Base-by-base conservation (phyloP, 2,329 filamentous ascomycete genomes). In the Conoideocrella luteorostrata region DNA sequence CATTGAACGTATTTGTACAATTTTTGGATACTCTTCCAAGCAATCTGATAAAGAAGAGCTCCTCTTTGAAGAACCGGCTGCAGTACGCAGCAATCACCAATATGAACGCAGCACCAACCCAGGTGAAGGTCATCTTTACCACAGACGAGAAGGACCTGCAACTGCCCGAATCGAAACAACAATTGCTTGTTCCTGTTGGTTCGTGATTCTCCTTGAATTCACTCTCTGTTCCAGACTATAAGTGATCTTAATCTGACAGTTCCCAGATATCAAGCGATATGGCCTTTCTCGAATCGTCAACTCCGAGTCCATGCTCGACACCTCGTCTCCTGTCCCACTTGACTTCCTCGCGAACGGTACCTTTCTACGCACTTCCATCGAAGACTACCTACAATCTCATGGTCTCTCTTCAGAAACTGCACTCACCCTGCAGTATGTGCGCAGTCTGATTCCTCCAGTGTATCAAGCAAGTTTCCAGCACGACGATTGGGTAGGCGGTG, bases 341-440 rank as follows among this genome's bases (percentile, higher is more conserved):
- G 93, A 98, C 66, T 97, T 98, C 70, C 78, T 98, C 55, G 84
- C 95, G 67, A 93, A 96, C 65, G 93, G 93, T 63, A 83, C 85
- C 58, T 96, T 95, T 65, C 78, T 98, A 41, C 84, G 87, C 49
- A 86, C 89, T 21, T 88, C 87, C 15, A 79, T 98, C 52, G 88
- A 95, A 62, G 87, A 96, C 58, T 95, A 95, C 66, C 80, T 98
- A 47, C 82, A 82, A 13, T 73, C 82, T 49, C 86, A 93, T 58
- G 91, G 91, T 39, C 82, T 97, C 48, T 95, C 88, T 17, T 79
- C 88, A 33, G 93, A 98, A 70, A 86, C 84, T 4, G 91, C 85
- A 4, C 70, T 98, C 41, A 85, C 84, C 28, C 77, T 98, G 45
- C 90, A 97, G 70, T 98, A 97, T 66, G 88, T 96, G 28, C 84